Percentiles rank a stretch among this genome's conserved stretches.
phyloP scores from a whole-genome alignment of 2,329 filamentous ascomycete species.

The Trichoderma asperellum region DNA sequence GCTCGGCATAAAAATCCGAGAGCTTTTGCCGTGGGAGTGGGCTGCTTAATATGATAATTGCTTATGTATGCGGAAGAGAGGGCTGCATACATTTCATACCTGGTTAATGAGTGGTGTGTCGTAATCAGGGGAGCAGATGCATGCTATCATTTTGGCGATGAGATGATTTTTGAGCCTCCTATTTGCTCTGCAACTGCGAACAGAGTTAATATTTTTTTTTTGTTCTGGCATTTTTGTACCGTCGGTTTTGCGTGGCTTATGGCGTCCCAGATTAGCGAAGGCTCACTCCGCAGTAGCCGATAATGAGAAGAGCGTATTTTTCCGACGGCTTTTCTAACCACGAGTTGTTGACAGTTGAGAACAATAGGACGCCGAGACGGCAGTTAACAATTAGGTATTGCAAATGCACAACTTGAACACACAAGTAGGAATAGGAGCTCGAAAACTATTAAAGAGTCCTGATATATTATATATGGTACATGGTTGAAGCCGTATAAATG shows the following conservation, averaged over 20 bases:
- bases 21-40: neutral
- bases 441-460: neutral
- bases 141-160: neutral
- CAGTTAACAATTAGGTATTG: neutral
- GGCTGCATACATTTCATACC: neutral
- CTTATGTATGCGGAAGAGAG: neutral
- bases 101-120: neutral
- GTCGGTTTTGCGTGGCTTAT: neutral
- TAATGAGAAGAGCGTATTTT: neutral
- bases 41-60: neutral
- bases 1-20: slow-evolving; percentile 5
- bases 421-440: neutral
- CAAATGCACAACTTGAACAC: neutral
- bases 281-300: neutral
- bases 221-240: neutral
- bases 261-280: neutral
- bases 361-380: neutral
- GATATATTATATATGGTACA: neutral
- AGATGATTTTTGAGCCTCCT: neutral
- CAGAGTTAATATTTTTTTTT: neutral
- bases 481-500: neutral
- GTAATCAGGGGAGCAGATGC: neutral
- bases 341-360: neutral
- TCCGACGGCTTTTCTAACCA: slow-evolving; percentile 8
- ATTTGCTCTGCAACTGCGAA: neutral